Percentiles rank a stretch among this genome's conserved stretches.
Conservation (phyloP, 768 basidiomycete genomes). For the Mycena haematopus region DNA sequence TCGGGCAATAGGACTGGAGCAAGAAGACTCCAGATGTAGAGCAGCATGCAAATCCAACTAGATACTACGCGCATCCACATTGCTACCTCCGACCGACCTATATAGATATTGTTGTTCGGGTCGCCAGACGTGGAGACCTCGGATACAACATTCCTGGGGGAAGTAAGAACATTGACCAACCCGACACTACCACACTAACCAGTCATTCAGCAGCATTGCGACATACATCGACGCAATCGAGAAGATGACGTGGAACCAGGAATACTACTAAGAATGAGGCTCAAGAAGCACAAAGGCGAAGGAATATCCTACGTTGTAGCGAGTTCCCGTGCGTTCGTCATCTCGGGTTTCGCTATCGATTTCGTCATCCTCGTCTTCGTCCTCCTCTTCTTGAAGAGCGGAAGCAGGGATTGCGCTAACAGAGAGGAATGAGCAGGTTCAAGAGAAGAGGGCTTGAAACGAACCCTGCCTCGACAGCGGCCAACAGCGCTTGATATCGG, state of each 20-base stretch:
- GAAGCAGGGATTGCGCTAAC: slow-evolving; percentile 92
- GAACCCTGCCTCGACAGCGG: slow-evolving; percentile 95
- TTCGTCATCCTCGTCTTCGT: slow-evolving; percentile 84
- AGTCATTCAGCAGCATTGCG: slow-evolving; percentile 95
- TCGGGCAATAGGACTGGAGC: slow-evolving; percentile 93
- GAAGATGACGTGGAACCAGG: slow-evolving; percentile 99
- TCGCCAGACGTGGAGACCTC: slow-evolving; percentile 54
- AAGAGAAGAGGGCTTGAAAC: slow-evolving; percentile 27
- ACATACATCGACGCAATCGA: slow-evolving; percentile 97
- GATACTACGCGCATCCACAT: slow-evolving; percentile 99
- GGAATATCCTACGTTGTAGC: slow-evolving; percentile 79
- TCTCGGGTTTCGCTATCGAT: slow-evolving; percentile 78
- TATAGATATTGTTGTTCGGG: slow-evolving; percentile 77
- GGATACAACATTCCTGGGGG: slow-evolving; percentile 74
- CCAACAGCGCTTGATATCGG: slow-evolving; percentile 90
- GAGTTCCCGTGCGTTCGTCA: slow-evolving; percentile 92
- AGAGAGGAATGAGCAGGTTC: slow-evolving; percentile 3
- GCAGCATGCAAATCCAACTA: slow-evolving; percentile 89
- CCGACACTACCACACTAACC: slow-evolving; percentile 58
- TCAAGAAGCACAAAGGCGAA: not conserved
- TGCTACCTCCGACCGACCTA: slow-evolving; percentile 92
- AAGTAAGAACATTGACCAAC: not conserved
- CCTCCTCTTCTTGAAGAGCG: slow-evolving; percentile 81
- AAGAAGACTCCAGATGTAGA: slow-evolving; percentile 87
- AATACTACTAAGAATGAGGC: slow-evolving; percentile 63